Percentiles rank a stretch among this genome's conserved stretches.
phyloP scores from a whole-genome alignment of 2,329 filamentous ascomycete species.

The Phialophora tarda region DNA sequence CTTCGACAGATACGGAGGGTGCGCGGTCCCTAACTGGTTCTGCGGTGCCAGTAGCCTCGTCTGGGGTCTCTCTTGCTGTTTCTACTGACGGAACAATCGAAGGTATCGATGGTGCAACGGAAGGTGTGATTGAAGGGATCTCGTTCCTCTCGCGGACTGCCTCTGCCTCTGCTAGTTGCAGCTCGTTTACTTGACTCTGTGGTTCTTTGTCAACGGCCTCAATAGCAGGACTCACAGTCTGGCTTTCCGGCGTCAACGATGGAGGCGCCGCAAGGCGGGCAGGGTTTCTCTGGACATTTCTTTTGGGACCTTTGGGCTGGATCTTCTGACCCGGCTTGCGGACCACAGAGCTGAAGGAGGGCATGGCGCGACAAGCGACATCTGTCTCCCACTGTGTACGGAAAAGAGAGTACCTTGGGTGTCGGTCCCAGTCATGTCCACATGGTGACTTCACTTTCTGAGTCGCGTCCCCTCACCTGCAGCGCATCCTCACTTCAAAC shows the following conservation, averaged over 20 bases:
- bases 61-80: conserved; percentile 20
- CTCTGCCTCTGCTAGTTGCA: conserved; percentile 9
- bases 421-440: background rate
- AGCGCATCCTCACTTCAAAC: background rate
- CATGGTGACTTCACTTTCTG: background rate
- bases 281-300: conserved; percentile 34
- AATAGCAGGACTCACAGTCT: conserved; percentile 25
- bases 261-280: conserved; percentile 59
- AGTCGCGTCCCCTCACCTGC: background rate
- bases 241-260: conserved; percentile 41
- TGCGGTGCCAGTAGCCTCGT: conserved; percentile 2
- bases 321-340: conserved; percentile 74
- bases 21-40: background rate
- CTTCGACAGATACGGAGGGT: conserved; percentile 20
- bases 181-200: conserved; percentile 15
- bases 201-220: conserved; percentile 18
- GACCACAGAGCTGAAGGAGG: conserved; percentile 61
- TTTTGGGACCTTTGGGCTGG: conserved; percentile 67
- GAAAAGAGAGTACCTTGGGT: background rate
- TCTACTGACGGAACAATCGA: conserved; percentile 18
- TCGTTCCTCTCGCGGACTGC: conserved; percentile 21
- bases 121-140: conserved; percentile 22
- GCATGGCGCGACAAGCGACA: conserved; percentile 43
- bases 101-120: conserved; percentile 20
- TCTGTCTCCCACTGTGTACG: background rate